Evolutionary conservation across 768 basidiomycete species (phyloP).

Genomic region (Lentinula guzmanii): DNA sequence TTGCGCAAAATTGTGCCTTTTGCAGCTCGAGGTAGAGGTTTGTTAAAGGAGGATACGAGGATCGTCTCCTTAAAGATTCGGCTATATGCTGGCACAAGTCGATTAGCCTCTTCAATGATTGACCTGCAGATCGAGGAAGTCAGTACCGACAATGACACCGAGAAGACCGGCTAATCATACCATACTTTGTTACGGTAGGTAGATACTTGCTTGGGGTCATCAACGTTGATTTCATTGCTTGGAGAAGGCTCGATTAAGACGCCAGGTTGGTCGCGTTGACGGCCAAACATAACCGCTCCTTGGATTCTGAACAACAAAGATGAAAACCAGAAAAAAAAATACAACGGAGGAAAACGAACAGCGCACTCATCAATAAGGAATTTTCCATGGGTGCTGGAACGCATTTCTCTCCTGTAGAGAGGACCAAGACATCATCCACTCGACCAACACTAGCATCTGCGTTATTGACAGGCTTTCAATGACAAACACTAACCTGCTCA

Average conservation of each 20-base stretch:
- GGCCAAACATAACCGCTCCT: conserved; percentile 35
- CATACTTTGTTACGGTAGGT: conserved; percentile 24
- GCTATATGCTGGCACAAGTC: conserved; percentile 30
- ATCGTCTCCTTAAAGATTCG: conserved; percentile 49
- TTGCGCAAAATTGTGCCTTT: conserved; percentile 43
- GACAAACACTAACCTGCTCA: neutral
- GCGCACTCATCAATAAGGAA: conserved; percentile 15
- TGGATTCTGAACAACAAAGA: conserved; percentile 17
- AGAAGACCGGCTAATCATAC: conserved; percentile 15
- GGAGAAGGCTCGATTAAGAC: conserved; percentile 23
- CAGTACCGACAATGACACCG: neutral
- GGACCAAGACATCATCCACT: conserved; percentile 23
- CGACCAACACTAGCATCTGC: conserved; percentile 20
- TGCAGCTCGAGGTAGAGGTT: conserved; percentile 35
- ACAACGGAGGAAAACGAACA: conserved; percentile 11
- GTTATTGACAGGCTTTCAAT: neutral
- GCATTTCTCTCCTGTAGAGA: conserved; percentile 25
- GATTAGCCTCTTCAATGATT: conserved; percentile 36
- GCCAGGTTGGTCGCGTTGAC: conserved; percentile 24
- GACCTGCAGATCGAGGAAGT: conserved; percentile 17
- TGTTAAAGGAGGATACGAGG: conserved; percentile 29
- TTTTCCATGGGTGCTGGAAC: conserved; percentile 23
- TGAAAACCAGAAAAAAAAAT: neutral
- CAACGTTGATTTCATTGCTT: conserved; percentile 21
- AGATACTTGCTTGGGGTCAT: conserved; percentile 19